These are phyloP conservation scores for Botrytis squamosa DNA, from an alignment of 2,329 filamentous ascomycete genomes.

Conservation along the genomic window DNA sequence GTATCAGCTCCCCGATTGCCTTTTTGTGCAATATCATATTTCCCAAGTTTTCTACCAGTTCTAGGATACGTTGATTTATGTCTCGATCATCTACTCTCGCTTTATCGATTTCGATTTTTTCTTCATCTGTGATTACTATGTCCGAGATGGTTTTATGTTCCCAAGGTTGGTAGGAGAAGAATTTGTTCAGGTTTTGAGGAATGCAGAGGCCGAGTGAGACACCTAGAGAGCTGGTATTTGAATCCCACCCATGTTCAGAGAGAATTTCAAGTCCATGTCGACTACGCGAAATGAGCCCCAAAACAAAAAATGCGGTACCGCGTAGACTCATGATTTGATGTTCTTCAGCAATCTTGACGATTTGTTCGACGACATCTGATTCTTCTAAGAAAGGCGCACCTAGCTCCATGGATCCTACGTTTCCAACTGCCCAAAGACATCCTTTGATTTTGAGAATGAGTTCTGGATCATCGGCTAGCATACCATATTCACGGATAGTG, in stretches of 20 bases:
- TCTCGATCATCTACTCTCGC: constrained; percentile 56
- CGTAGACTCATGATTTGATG: constrained; percentile 90
- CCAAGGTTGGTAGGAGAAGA: constrained; percentile 71
- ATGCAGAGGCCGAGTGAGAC: constrained; percentile 85
- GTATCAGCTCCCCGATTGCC: constrained; percentile 75
- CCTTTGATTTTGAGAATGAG: constrained; percentile 92
- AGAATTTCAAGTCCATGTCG: constrained; percentile 90
- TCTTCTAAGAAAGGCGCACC: constrained; percentile 92
- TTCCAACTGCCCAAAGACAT: constrained; percentile 95
- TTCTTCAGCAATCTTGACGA: constrained; percentile 82
- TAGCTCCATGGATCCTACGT: constrained; percentile 96
- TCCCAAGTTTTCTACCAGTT: constrained; percentile 81
- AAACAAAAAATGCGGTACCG: constrained; percentile 93
- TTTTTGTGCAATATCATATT: constrained; percentile 92
- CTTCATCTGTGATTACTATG: constrained; percentile 43
- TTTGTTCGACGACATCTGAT: constrained; percentile 81
- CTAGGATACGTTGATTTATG: constrained; percentile 71
- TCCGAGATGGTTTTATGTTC: constrained; percentile 40
- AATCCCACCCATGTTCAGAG: constrained; percentile 88
- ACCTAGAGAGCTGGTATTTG: constrained; percentile 79
- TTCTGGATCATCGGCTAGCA: constrained; percentile 82
- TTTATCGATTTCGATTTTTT: constrained; percentile 48
- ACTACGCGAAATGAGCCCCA: constrained; percentile 89
- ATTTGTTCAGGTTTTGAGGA: constrained; percentile 71
- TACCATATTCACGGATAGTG: constrained; percentile 83